phyloP scores from a whole-genome alignment of 2,329 filamentous ascomycete genomes.

The Neofusicoccum umdonicola region DNA sequence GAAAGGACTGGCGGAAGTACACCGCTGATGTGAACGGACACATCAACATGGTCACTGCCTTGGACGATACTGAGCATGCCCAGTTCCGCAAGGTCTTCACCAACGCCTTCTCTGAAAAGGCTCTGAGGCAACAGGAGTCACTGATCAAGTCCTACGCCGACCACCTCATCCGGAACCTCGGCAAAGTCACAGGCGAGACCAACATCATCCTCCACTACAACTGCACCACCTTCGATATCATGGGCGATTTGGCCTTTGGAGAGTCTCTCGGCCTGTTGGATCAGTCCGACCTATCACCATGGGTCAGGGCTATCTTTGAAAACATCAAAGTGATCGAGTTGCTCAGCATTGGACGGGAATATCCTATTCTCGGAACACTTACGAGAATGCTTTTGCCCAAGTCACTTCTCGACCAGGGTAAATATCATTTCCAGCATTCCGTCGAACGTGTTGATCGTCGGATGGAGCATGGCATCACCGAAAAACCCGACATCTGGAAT shows the following conservation, averaged over 20 bases:
- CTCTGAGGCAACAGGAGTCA: slow-evolving; percentile 29
- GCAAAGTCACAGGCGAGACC: slow-evolving; percentile 23
- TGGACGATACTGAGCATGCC: slow-evolving; percentile 24
- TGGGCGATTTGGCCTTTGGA: slow-evolving; percentile 33
- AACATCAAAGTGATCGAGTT: slow-evolving; percentile 20
- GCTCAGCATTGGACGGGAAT: background rate
- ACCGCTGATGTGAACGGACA: background rate
- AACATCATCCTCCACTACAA: slow-evolving; percentile 21
- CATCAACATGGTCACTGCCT: background rate
- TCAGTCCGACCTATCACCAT: slow-evolving; percentile 29
- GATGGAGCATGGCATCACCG: slow-evolving; percentile 21
- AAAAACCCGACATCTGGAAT: slow-evolving; percentile 36
- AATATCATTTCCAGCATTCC: background rate
- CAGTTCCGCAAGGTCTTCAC: slow-evolving; percentile 21
- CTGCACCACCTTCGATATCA: slow-evolving; percentile 32
- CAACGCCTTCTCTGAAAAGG: slow-evolving; percentile 32
- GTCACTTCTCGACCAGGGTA: background rate
- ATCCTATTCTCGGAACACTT: background rate
- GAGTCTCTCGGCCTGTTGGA: slow-evolving; percentile 32
- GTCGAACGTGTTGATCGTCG: slow-evolving; percentile 24
- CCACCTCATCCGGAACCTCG: too few species aligned
- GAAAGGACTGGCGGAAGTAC: slow-evolving; percentile 13
- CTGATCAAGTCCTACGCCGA: slow-evolving; percentile 34
- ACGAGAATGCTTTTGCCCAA: background rate
- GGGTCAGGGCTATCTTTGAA: slow-evolving; percentile 32